Evolutionary conservation across 345 rosid species (phyloP), one percentile per base, ranked within the genome.

Genomic region (Eutrema yunnanense): DNA sequence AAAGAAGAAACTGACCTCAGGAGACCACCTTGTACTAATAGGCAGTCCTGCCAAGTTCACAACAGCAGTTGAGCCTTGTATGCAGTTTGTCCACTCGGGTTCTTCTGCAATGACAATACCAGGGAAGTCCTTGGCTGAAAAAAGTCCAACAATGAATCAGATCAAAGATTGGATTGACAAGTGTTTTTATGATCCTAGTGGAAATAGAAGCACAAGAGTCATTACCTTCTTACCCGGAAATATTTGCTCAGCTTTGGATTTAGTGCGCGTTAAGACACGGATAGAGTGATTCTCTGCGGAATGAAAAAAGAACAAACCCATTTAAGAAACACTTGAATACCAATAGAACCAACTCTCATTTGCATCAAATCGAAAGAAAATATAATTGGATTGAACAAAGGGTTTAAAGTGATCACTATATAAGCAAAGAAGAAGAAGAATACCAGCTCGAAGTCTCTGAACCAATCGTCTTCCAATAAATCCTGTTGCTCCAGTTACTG

Each of bases 221-320:
- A 77, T 88, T 90, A 89, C 97, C 97, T 93, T 86, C 97, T 90
- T 93, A 94, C 96, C 97, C 48, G 98, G 96, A 90, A 94, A 94
- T 79, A 86, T 82, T 81, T 79, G 72, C 84, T 85, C 81, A 44
- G 98, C 97, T 83, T 85, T 87, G 42, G 97, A 85, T 80, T 78
- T 86, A 32, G 97, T 87, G 69, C 97, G 98, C 37, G 97, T 90
- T 79, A 94, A 84, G 79, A 94, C 90, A 51, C 83, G 86, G 63
- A 89, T 73, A 27, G 69, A 69, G 73, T 89, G 95, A 58, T 82
- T 85, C 59, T 88, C 98, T 90, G 94, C 83, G 67, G 6, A 58
- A 37, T 33, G 63, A 71, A 9, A 3, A 36, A 29, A 58, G 34
- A 14, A 50, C 0, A 62, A 26, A 14, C 8, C 14, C 14, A 47